Evolutionary conservation across 257 asterid genomes (phyloP), one percentile per base, ranked within the genome.

Genomic region (Lantana camara): DNA sequence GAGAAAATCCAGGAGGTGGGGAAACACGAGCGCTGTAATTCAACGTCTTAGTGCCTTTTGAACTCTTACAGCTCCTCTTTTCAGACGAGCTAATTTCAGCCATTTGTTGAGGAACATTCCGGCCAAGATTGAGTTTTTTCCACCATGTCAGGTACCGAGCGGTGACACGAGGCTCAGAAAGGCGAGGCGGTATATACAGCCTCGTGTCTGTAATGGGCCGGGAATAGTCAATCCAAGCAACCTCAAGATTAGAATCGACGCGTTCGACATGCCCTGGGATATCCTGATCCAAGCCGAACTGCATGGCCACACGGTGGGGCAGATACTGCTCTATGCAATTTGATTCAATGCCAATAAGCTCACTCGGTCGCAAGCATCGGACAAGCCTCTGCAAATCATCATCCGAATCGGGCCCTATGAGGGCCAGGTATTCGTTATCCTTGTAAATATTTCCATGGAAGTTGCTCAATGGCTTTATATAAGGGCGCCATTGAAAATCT

Each of bases 291-390:
- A 69, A 11, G 9, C 74, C 82, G 41, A 84, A 79, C 9, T 84
- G 91, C 88, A 57, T 74, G 0, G 84, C 73, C 12, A 77, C 91
- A 4, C 86, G 78, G 60, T 84, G 82, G 2, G 91, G 86, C 41
- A 64, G 65, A 59, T 84, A 79, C 34, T 69, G 79, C 41, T 79
- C 79, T 40, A 76, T 60, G 64, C 80, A 74, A 16, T 51, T 70
- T 2, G 68, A 4, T 37, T 61, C 74, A 16, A 74, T 14, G 29
- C 90, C 71, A 13, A 61, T 78, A 24, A 78, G 71, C 60, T 74
- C 71, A 61, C 76, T 65, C 17, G 65, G 23, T 46, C 77, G 61
- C 64, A 71, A 60, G 21, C 77, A 44, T 60, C 60, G 67, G 27
- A 60, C 57, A 1, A 72, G 38, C 13, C 40, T 59, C 72, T 62